These are phyloP conservation scores for Solanum clarkiae DNA, from an alignment of 257 asterid species.

Conservation along the genomic window DNA sequence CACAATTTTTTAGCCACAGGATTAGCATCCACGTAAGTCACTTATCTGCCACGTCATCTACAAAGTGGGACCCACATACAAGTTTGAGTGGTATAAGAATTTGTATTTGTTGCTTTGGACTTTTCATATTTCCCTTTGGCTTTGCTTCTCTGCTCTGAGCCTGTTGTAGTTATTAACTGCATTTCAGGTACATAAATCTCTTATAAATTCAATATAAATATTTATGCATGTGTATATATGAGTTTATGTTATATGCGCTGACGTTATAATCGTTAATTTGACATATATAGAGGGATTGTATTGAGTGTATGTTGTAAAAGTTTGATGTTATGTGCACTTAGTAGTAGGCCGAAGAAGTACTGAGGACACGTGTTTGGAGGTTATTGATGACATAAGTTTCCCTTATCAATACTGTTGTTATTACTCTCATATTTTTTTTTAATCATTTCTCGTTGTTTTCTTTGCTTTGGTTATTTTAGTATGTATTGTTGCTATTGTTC, in stretches of 20 bases:
- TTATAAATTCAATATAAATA: not conserved
- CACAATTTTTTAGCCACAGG: not conserved
- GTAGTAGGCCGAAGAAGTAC: not conserved
- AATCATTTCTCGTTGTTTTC: not conserved
- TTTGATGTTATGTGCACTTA: not conserved
- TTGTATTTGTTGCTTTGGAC: constrained; percentile 17
- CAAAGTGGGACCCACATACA: constrained; percentile 26
- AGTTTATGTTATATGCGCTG: not conserved
- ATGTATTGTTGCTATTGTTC: not conserved
- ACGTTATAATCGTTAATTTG: not conserved
- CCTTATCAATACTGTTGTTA: not conserved
- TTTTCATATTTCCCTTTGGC: constrained; percentile 12
- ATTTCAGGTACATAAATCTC: not conserved
- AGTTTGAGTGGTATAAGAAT: constrained; percentile 46
- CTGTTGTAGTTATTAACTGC: not conserved
- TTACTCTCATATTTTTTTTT: not conserved
- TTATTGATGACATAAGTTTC: not conserved
- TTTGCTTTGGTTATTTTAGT: not conserved
- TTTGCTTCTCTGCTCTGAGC: not conserved
- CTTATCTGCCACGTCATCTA: constrained; percentile 71
- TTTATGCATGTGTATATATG: not conserved
- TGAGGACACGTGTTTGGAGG: not conserved
- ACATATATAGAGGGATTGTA: not conserved
- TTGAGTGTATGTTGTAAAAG: not conserved
- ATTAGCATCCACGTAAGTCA: constrained; percentile 21